A percentile compares a stretch with the other conserved stretches of the same genome.
phyloP scores from a whole-genome alignment of 768 basidiomycete genomes.

The Dacryopinax primogenitus region DNA sequence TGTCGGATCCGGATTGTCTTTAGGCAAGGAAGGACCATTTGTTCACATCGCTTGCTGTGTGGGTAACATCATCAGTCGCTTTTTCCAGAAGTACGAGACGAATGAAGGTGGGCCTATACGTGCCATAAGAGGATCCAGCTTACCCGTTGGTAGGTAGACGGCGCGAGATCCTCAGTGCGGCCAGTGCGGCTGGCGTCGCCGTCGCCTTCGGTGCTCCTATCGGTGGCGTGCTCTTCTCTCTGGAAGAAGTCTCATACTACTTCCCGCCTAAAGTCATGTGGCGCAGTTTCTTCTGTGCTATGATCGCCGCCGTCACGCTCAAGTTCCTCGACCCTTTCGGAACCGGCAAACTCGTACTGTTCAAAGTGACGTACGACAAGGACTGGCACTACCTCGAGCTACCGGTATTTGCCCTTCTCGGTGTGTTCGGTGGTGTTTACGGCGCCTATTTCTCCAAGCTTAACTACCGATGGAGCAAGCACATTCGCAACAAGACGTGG shows the following conservation, averaged over 20 bases:
- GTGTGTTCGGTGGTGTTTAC: conserved; percentile 85
- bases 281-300: conserved; percentile 82
- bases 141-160: conserved; percentile 53
- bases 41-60: conserved; percentile 89
- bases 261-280: conserved; percentile 91
- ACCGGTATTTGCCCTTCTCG: conserved; percentile 69
- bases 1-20: conserved; percentile 80
- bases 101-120: conserved; percentile 60
- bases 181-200: conserved; percentile 93
- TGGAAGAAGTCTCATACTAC: conserved; percentile 94
- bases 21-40: conserved; percentile 82
- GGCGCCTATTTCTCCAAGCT: conserved; percentile 88
- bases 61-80: conserved; percentile 83
- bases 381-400: conserved; percentile 92
- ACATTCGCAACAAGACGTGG: conserved; percentile 73
- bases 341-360: conserved; percentile 84
- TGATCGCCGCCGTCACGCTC: conserved; percentile 70
- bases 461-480: conserved; percentile 76
- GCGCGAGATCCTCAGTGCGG: conserved; percentile 87
- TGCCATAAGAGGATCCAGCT: conserved; percentile 9
- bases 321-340: conserved; percentile 84
- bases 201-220: conserved; percentile 97
- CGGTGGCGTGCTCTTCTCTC: conserved; percentile 79
- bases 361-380: conserved; percentile 81
- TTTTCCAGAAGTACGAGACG: conserved; percentile 77